Evolutionary conservation across 108 stramenopile genomes (phyloP), one percentile per base, ranked within the genome.

Genomic region (Cyclostephanos invisitatus): DNA sequence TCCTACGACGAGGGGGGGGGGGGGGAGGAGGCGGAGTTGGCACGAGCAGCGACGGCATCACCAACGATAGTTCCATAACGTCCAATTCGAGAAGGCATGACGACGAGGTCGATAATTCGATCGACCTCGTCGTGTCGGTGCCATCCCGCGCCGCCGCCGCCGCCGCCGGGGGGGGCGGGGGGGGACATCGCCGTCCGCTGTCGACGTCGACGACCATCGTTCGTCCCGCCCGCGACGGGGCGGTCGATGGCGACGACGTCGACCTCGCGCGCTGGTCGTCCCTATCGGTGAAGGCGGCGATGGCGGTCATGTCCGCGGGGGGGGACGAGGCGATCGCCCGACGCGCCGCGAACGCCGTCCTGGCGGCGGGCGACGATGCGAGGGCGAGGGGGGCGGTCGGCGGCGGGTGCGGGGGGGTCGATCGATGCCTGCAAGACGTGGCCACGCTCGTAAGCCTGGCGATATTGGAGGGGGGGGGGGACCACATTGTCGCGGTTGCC

Each of bases 271-370:
- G 47, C 18, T 73, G 72, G 77, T 65, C 62, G 24, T 64, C 59
- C 40, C 60, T 78, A 12, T 78, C 77, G 50, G 77, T 78, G 1
- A 17, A 38, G 37, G 77, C 70, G 1, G 70, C 77, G 11, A 78
- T 78, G 55, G 64, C 70, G 17, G 77, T 78, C n/a, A 51, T 78
- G 37, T 57, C 67, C 53, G 64, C 70, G 11, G 63, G 67, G 17
- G 77, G 77, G 50, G 67, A 64, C 14, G 66, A 78, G 21, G 35
- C 6, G 8, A 49, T 72, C 10, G 77, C 77, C 10, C 54, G 67
- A 28, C 65, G 62, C 36, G 66, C 66, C n/a, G 65, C 70, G 22
- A 72, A 61, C 44, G 12, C 65, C 17, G 77, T 78, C 5, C 62
- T 78, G 24, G 66, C 61, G 22, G 49, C 66, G 9, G 60, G 64